A percentile compares a stretch with the other conserved stretches of the same genome.
Conservation (phyloP, 2,329 filamentous ascomycete genomes). For the Ceratocystis alfenasii region DNA sequence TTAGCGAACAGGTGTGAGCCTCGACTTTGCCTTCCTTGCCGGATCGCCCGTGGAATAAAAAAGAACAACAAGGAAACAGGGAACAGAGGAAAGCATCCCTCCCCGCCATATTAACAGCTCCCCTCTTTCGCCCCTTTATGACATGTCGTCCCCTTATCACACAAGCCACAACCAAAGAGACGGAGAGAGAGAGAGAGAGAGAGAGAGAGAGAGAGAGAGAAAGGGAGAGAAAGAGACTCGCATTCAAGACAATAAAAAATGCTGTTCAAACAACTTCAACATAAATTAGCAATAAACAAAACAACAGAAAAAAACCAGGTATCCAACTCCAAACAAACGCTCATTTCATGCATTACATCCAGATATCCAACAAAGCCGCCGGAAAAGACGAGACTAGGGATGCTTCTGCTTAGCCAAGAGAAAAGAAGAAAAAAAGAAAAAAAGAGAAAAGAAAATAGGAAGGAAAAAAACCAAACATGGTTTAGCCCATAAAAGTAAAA, state of each 20-base stretch:
- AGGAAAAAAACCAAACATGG: background rate
- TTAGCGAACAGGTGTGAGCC: background rate
- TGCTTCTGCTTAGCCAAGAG: background rate
- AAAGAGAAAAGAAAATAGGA: background rate
- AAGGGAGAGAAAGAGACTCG: background rate
- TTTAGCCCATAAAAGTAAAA: background rate
- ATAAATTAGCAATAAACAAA: background rate
- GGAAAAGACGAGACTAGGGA: conserved; percentile 3
- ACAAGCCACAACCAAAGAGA: background rate
- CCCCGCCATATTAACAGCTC: background rate
- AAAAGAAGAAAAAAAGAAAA: background rate
- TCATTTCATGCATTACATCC: conserved; percentile 11
- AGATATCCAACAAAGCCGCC: conserved; percentile 10
- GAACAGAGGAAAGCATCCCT: background rate
- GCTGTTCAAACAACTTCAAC: background rate
- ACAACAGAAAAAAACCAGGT: background rate
- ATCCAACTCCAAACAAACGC: conserved; percentile 9
- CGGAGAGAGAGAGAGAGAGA: background rate
- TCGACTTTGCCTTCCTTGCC: background rate
- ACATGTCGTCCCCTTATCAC: background rate
- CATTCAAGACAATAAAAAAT: background rate
- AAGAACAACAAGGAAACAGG: background rate
- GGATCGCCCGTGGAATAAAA: conserved; percentile 4
- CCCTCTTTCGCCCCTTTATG: background rate
- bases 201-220: background rate